A percentile compares a stretch with the other conserved stretches of the same genome.
Evolutionary conservation across 129 eudicot species (phyloP).

Genomic region (Flaveria robusta): DNA sequence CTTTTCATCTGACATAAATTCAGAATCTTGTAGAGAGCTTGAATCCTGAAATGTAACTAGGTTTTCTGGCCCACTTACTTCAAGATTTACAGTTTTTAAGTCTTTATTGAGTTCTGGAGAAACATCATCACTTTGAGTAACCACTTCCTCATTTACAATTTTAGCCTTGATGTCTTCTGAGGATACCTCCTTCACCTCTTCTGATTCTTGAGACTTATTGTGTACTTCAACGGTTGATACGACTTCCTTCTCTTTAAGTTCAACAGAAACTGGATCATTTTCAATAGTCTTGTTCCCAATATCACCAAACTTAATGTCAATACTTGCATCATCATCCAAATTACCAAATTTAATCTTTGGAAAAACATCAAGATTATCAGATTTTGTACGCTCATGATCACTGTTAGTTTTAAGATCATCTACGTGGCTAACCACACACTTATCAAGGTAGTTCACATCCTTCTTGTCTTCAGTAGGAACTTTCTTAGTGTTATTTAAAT

Average conservation of each 20-base stretch:
- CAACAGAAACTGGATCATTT: conserved; percentile 35
- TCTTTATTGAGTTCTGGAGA: conserved; percentile 27
- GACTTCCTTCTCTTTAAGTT: conserved; percentile 34
- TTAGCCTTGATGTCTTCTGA: conserved; percentile 45
- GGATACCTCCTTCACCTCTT: conserved; percentile 59
- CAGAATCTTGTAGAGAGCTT: conserved; percentile 33
- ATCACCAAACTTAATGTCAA: conserved; percentile 53
- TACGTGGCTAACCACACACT: conserved; percentile 51
- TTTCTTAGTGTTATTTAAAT: conserved; percentile 20
- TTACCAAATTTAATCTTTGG: conserved; percentile 84
- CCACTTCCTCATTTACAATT: conserved; percentile 40
- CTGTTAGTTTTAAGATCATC: conserved; percentile 22
- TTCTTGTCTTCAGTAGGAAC: conserved; percentile 34
- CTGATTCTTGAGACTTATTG: conserved; percentile 25
- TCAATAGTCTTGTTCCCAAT: conserved; percentile 39
- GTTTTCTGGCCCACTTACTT: conserved; percentile 35
- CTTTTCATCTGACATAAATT: conserved; percentile 28
- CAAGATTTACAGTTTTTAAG: conserved; percentile 29
- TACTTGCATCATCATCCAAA: conserved; percentile 65
- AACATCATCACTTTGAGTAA: conserved; percentile 32
- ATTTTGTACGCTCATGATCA: conserved; percentile 32
- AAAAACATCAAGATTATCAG: conserved; percentile 41
- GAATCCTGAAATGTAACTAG: conserved; percentile 29
- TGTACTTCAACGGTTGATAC: conserved; percentile 35
- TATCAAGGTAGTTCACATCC: conserved; percentile 47